phyloP scores from a whole-genome alignment of 2,329 filamentous ascomycete genomes.

The Balansia obtecta region DNA sequence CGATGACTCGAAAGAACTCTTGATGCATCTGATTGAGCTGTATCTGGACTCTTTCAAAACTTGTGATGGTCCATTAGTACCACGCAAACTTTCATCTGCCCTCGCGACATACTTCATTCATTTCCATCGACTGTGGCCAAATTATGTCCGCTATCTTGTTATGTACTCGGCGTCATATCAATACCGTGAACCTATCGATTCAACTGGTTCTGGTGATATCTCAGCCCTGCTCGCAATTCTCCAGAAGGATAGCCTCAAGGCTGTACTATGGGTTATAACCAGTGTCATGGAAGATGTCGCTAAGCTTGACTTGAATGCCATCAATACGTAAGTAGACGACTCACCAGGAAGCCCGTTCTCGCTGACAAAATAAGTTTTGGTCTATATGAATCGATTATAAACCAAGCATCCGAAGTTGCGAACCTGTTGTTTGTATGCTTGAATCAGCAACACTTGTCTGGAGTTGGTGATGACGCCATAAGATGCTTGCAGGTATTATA shows the following conservation, averaged over 20 bases:
- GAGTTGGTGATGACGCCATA: constrained; percentile 41
- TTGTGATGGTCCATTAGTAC: constrained; percentile 46
- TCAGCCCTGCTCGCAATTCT: constrained; percentile 35
- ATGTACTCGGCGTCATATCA: constrained; percentile 36
- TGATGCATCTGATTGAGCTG: constrained; percentile 50
- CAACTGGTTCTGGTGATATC: constrained; percentile 24
- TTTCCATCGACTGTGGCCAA: constrained; percentile 54
- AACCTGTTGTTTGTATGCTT: constrained; percentile 26
- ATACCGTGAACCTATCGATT: constrained; percentile 10
- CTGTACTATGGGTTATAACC: constrained; percentile 49
- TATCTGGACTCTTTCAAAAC: constrained; percentile 41
- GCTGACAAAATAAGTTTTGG: constrained; percentile 18
- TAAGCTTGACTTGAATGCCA: constrained; percentile 51
- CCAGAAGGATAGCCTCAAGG: constrained; percentile 34
- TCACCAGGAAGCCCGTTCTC: not conserved
- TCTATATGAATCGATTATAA: constrained; percentile 26
- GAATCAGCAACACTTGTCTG: constrained; percentile 14
- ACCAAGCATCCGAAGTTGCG: constrained; percentile 28
- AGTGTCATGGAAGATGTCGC: constrained; percentile 23
- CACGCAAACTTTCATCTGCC: constrained; percentile 65
- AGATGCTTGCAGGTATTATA: constrained; percentile 44
- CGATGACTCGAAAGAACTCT: constrained; percentile 44
- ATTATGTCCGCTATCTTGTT: constrained; percentile 47
- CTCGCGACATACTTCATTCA: constrained; percentile 65
- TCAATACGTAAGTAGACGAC: constrained; percentile 35